Percentiles rank a stretch among this genome's conserved stretches.
These are phyloP conservation scores for Colletotrichum paranaense DNA, from an alignment of 2,329 filamentous ascomycete genomes.

Conservation along the genomic window DNA sequence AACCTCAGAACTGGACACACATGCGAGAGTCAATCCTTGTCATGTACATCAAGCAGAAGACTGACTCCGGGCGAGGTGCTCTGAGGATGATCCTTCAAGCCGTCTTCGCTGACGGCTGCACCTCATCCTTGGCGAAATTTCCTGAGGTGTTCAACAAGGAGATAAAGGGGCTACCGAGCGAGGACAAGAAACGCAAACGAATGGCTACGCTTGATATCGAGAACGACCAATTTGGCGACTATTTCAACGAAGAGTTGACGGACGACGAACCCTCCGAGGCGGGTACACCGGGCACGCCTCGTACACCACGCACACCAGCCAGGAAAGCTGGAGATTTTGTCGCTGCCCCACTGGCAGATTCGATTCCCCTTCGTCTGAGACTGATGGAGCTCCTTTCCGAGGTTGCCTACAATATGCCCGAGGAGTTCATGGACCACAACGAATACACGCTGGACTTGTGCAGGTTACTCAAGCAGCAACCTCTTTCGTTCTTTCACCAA, in stretches of 20 bases:
- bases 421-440: slow-evolving; percentile 52
- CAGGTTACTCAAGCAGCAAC: slow-evolving; percentile 67
- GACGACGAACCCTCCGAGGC: slow-evolving; percentile 58
- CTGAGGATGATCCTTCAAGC: slow-evolving; percentile 71
- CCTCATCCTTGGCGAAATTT: slow-evolving; percentile 65
- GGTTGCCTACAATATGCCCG: slow-evolving; percentile 57
- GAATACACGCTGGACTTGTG: slow-evolving; percentile 71
- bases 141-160: slow-evolving; percentile 77
- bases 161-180: slow-evolving; percentile 56
- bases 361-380: slow-evolving; percentile 71
- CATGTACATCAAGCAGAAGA: slow-evolving; percentile 63
- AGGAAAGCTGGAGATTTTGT: slow-evolving; percentile 43
- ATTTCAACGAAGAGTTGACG: slow-evolving; percentile 59
- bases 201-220: slow-evolving; percentile 64
- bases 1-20: slow-evolving; percentile 37
- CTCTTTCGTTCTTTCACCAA: slow-evolving; percentile 66
- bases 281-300: slow-evolving; percentile 52
- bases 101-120: slow-evolving; percentile 73
- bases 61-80: slow-evolving; percentile 56
- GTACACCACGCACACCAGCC: slow-evolving; percentile 23
- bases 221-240: slow-evolving; percentile 70
- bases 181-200: slow-evolving; percentile 62
- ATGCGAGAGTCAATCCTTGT: slow-evolving; percentile 66
- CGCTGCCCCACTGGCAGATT: slow-evolving; percentile 59
- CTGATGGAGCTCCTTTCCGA: slow-evolving; percentile 68